These are phyloP conservation scores for Aspergillus luchuensis DNA, from an alignment of 2,329 filamentous ascomycete species.

Conservation along the genomic window DNA sequence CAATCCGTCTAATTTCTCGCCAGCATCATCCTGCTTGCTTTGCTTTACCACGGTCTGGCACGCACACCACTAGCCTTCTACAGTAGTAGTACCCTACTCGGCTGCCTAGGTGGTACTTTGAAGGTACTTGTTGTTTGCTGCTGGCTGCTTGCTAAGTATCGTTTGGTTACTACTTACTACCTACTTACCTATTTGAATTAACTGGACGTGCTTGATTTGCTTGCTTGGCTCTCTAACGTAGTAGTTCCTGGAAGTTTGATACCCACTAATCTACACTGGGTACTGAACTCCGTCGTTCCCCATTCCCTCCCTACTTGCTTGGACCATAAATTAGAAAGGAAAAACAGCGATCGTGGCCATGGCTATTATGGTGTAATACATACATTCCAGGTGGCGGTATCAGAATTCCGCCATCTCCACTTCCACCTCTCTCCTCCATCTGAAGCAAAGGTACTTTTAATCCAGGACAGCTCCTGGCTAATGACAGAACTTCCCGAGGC, in stretches of 20 bases:
- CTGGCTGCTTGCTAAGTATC: neutral
- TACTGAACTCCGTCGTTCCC: neutral
- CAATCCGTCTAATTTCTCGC: neutral
- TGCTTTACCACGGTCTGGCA: neutral
- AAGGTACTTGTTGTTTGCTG: neutral
- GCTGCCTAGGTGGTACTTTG: too few species aligned
- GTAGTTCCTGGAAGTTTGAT: neutral
- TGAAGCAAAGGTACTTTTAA: neutral
- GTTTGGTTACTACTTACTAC: neutral
- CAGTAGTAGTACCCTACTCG: too few species aligned
- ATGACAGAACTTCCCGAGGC: slow-evolving; percentile 7
- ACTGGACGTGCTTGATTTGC: neutral
- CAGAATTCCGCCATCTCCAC: neutral
- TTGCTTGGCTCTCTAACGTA: neutral
- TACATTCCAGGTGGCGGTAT: neutral
- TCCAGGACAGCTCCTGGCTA: neutral
- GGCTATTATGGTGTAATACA: neutral
- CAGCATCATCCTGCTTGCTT: neutral
- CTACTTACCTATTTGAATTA: too few species aligned
- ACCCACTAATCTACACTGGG: neutral
- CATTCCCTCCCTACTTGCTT: neutral
- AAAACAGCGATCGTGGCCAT: neutral
- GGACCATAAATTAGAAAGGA: neutral
- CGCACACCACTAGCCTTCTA: too few species aligned
- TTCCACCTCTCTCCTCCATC: neutral